Evolutionary conservation across 352 stramenopile genomes (phyloP).

Genomic region (Saprolegnia diclina): DNA sequence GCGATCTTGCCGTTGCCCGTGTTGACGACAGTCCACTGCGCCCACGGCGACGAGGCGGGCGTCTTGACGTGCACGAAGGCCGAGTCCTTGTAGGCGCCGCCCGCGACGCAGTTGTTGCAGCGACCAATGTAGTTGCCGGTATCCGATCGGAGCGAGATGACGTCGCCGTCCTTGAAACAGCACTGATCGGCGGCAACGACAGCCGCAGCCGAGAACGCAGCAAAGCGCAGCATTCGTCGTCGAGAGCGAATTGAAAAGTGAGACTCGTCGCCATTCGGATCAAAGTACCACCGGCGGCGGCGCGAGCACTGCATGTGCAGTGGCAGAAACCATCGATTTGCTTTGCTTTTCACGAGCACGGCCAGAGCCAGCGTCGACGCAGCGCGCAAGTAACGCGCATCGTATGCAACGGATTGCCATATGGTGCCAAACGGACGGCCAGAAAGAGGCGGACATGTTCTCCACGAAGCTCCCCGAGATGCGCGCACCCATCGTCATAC

Average conservation of each 20-base stretch:
- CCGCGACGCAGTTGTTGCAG: slow-evolving; percentile 3
- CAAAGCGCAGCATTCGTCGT: background rate
- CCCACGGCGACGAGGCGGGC: background rate
- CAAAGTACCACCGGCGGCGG: too few relatives aligned
- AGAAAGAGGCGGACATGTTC: too few relatives aligned
- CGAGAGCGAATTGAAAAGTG: background rate
- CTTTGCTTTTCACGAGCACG: too few relatives aligned
- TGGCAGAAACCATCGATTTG: too few relatives aligned
- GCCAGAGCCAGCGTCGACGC: too few relatives aligned
- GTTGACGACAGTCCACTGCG: slow-evolving; percentile 18
- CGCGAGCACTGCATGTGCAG: too few relatives aligned
- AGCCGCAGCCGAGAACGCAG: background rate
- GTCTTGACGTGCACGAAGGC: slow-evolving; percentile 10
- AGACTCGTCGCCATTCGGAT: too few relatives aligned
- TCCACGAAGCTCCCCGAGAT: too few relatives aligned
- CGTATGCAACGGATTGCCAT: too few relatives aligned
- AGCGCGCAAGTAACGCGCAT: too few relatives aligned
- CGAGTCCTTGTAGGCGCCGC: slow-evolving; percentile 4
- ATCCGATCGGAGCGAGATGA: slow-evolving; percentile 14
- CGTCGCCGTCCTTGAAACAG: slow-evolving; percentile 10
- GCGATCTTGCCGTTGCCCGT: slow-evolving; percentile 22
- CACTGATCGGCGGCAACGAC: background rate
- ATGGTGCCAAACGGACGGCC: too few relatives aligned
- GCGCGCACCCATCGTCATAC: too few relatives aligned
- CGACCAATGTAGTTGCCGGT: slow-evolving; percentile 9